phyloP scores from a whole-genome alignment of 176 grass and related monocot genomes.

The Carex cristatella region DNA sequence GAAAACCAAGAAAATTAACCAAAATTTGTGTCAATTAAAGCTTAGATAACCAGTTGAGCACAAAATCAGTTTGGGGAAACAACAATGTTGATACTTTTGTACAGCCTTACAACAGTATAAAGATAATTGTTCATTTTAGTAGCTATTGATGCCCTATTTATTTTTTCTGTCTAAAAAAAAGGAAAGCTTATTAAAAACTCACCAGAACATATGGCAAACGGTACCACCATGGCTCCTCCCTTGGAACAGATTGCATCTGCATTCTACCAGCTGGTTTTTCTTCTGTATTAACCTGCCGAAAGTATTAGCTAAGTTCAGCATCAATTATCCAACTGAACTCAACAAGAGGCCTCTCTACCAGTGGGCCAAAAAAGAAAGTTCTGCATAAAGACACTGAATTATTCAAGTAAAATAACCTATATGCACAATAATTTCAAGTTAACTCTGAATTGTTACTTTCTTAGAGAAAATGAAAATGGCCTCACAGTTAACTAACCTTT shows the following conservation, averaged over 20 bases:
- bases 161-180: background rate
- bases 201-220: constrained; percentile 38
- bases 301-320: background rate
- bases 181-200: constrained; percentile 7
- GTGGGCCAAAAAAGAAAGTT: background rate
- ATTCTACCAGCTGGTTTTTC: background rate
- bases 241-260: background rate
- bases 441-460: background rate
- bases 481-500: background rate
- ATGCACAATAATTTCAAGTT: background rate
- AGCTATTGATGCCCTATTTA: background rate
- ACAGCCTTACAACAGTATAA: background rate
- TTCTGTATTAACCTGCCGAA: background rate
- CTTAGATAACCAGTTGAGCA: background rate
- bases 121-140: background rate
- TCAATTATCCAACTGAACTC: background rate
- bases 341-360: background rate
- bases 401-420: background rate
- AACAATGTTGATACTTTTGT: background rate
- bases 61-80: background rate
- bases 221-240: constrained; percentile 30
- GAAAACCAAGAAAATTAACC: background rate
- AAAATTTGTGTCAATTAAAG: background rate
- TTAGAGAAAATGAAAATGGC: background rate
- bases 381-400: background rate